phyloP scores from a whole-genome alignment of 2,329 filamentous ascomycete genomes.

The Monosporascus sp. region DNA sequence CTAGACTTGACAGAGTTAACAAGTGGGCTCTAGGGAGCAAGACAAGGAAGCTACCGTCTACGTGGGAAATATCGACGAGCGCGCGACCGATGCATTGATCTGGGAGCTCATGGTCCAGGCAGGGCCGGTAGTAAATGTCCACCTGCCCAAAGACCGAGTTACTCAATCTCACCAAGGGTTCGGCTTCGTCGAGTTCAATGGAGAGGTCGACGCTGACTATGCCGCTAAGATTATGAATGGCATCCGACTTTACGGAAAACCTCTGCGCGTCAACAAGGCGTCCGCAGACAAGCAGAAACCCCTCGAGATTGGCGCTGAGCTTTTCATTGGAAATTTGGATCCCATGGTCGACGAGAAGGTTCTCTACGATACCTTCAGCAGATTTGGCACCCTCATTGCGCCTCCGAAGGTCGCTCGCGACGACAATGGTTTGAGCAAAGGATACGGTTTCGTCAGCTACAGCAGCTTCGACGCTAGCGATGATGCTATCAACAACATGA shows the following conservation, averaged over 20 bases:
- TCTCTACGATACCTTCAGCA: slow-evolving; percentile 87
- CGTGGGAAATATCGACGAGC: slow-evolving; percentile 97
- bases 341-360: slow-evolving; percentile 92
- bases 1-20: neutral
- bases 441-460: slow-evolving; percentile 94
- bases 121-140: slow-evolving; percentile 94
- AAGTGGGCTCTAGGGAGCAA: slow-evolving; percentile 65
- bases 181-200: slow-evolving; percentile 97
- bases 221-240: slow-evolving; percentile 96
- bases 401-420: slow-evolving; percentile 90
- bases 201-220: slow-evolving; percentile 93
- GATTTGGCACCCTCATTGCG: slow-evolving; percentile 80
- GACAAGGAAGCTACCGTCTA: slow-evolving; percentile 98
- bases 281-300: slow-evolving; percentile 89
- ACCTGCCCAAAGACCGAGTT: slow-evolving; percentile 96
- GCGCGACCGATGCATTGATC: slow-evolving; percentile 80
- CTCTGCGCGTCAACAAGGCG: slow-evolving; percentile 92
- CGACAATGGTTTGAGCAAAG: slow-evolving; percentile 82
- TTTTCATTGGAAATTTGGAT: slow-evolving; percentile 95
- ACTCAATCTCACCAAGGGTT: slow-evolving; percentile 96
- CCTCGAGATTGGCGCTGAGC: slow-evolving; percentile 89
- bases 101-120: slow-evolving; percentile 99
- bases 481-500: slow-evolving; percentile 85
- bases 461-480: slow-evolving; percentile 91
- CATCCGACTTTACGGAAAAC: slow-evolving; percentile 87